Conservation (phyloP, 139 green algal genomes). For the Medakamo hakoo region DNA sequence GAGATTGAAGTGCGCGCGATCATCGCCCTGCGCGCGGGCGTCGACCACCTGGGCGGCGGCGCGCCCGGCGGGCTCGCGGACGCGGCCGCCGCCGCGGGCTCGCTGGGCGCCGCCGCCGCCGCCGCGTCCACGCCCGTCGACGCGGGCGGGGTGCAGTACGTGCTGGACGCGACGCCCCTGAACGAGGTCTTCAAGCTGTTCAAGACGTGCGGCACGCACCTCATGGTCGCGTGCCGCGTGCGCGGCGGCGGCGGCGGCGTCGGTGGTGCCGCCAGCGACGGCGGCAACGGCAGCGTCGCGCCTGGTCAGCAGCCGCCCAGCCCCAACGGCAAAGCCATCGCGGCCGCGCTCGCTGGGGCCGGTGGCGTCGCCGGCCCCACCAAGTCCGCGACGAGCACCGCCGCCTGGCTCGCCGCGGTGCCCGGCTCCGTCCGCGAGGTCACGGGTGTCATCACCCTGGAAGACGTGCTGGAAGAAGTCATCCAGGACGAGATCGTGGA, state of each 20-base stretch:
- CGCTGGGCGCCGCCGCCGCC: neutral
- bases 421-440: neutral
- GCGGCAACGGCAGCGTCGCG: neutral
- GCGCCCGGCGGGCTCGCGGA: too few species aligned
- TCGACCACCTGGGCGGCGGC: too few species aligned
- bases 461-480: constrained; percentile 42
- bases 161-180: constrained; percentile 29
- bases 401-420: neutral
- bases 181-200: constrained; percentile 34
- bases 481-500: constrained; percentile 33
- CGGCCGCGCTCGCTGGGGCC: too few species aligned
- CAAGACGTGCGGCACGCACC: constrained; percentile 23
- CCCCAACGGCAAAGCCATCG: too few species aligned
- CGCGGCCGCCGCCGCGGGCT: too few species aligned
- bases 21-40: constrained; percentile 20
- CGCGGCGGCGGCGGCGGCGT: neutral
- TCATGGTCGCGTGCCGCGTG: constrained; percentile 24
- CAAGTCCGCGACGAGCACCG: neutral
- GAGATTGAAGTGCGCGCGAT: constrained; percentile 38
- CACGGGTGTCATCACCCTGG: constrained; percentile 41
- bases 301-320: too few species aligned
- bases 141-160: constrained; percentile 6
- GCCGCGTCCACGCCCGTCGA: too few species aligned
- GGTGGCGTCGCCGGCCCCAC: too few species aligned
- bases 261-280: neutral